Base-by-base conservation (phyloP, 768 basidiomycete species). In the Calocybe gangraenosa region DNA sequence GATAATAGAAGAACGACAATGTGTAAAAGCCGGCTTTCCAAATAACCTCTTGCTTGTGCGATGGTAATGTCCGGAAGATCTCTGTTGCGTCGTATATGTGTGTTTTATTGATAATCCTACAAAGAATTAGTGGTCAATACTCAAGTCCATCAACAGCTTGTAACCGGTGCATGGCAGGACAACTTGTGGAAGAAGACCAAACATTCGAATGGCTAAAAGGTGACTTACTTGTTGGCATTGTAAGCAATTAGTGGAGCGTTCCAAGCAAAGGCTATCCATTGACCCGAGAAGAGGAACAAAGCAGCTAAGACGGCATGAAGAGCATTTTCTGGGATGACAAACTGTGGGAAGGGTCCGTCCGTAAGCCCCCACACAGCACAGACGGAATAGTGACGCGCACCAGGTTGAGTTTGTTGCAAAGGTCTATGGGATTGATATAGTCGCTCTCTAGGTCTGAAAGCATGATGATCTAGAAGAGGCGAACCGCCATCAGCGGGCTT, bases 61-160 rank as follows among this genome's bases (percentile, higher is more conserved):
- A 81, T 9, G 87, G 81, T 37, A 98, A 69, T 44, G 94, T 92
- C 54, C 96, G 81, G 78, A 99, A 99, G 53, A 98, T 99, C 69
- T 99, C 96, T n/a, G 95, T 98, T 44, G 96, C 96, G 60, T 99
- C 96, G 61, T 95, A 97, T 91, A 95, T 95, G 68, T 98, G 93
- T 60, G 85, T 86, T 62, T 92, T 90, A 65, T 84, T 84, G 55
- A 87, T 79, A 62, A 96, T 92, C 68, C 93, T 96, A 59, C 9
- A 41, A 18, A 35, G 37, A 23, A 3, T 20, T 13, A 15, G n/a
- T 10, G 22, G 36, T 23, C 18, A 42, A 30, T 30, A 41, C 31
- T 25, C 42, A 17, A 31, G 25, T 21, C 17, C 14, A 18, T n/a
- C n/a, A n/a, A n/a, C n/a, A n/a, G n/a, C n/a, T n/a, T n/a, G n/a